A percentile compares a stretch with the other conserved stretches of the same genome.
phyloP scores from a whole-genome alignment of 1,284 basidiomycete species.

The Melanopsichium pennsylvanicum region DNA sequence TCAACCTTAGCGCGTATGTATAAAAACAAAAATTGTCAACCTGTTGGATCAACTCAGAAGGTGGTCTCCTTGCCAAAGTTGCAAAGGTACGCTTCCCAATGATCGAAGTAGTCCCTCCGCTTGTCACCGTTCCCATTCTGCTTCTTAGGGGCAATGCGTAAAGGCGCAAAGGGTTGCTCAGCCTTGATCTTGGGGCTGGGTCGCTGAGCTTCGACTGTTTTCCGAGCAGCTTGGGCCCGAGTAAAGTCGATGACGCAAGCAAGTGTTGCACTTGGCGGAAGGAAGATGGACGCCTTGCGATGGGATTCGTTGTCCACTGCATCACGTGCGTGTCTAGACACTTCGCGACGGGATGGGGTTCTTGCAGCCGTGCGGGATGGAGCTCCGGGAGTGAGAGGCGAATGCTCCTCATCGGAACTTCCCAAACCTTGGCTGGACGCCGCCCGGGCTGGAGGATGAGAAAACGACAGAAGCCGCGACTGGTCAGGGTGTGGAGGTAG shows the following conservation, averaged over 20 bases:
- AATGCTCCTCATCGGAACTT: conserved; percentile 14
- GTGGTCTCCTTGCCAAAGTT: conserved; percentile 32
- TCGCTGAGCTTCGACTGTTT: conserved; percentile 6
- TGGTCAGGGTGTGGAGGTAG: neutral
- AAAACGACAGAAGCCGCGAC: neutral
- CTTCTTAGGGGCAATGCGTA: conserved; percentile 11
- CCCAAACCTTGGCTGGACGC: neutral
- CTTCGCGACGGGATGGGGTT: neutral
- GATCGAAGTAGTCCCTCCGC: conserved; percentile 24
- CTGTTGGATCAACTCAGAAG: conserved; percentile 8
- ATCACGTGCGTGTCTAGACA: conserved; percentile 11
- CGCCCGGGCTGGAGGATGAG: neutral
- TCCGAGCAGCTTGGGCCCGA: conserved; percentile 3
- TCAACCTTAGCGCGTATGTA: too few species aligned
- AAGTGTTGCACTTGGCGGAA: conserved; percentile 15
- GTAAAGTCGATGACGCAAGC: conserved; percentile 30
- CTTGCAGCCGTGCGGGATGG: neutral
- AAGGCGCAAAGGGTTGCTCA: neutral
- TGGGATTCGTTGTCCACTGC: conserved; percentile 1
- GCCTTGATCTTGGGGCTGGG: neutral
- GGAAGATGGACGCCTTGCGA: neutral
- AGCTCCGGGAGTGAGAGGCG: conserved; percentile 16
- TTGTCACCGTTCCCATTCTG: neutral
- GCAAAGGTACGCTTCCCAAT: conserved; percentile 34
- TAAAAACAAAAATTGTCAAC: too few species aligned